Conservation (phyloP, 2,329 filamentous ascomycete genomes). For the Pseudopyricularia cyperi region DNA sequence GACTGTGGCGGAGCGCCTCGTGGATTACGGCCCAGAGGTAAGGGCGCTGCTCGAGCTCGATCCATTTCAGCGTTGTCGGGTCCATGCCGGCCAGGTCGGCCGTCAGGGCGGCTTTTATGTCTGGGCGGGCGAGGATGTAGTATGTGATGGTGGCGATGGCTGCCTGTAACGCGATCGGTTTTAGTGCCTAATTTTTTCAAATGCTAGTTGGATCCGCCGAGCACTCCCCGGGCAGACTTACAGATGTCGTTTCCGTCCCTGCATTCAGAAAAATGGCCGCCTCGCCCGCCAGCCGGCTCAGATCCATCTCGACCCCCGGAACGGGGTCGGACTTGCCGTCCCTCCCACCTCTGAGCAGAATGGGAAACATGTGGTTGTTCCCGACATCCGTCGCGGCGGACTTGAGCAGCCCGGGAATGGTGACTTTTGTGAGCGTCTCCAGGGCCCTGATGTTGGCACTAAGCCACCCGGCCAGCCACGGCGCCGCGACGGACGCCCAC, state of each 20-base stretch:
- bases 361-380: neutral
- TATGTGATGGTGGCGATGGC: constrained; percentile 15
- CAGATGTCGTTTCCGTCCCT: constrained; percentile 23
- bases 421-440: constrained; percentile 6
- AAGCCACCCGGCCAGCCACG: constrained; percentile 11
- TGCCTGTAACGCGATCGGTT: neutral
- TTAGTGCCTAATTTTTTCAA: no score
- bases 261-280: constrained; percentile 21
- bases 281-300: constrained; percentile 21
- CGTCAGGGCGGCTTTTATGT: constrained; percentile 11
- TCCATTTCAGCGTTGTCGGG: constrained; percentile 10
- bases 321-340: neutral
- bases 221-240: neutral
- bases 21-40: constrained; percentile 17
- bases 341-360: constrained; percentile 11
- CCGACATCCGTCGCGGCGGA: constrained; percentile 5
- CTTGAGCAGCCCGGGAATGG: constrained; percentile 8
- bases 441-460: constrained; percentile 6
- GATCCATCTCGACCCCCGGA: constrained; percentile 1
- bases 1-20: constrained; percentile 11
- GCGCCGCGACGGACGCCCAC: constrained; percentile 12
- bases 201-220: neutral
- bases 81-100: constrained; percentile 13
- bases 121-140: constrained; percentile 14
- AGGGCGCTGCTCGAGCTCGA: constrained; percentile 22